Base-by-base conservation (phyloP, 75 land plant species). In the Sequoiadendron giganteum region DNA sequence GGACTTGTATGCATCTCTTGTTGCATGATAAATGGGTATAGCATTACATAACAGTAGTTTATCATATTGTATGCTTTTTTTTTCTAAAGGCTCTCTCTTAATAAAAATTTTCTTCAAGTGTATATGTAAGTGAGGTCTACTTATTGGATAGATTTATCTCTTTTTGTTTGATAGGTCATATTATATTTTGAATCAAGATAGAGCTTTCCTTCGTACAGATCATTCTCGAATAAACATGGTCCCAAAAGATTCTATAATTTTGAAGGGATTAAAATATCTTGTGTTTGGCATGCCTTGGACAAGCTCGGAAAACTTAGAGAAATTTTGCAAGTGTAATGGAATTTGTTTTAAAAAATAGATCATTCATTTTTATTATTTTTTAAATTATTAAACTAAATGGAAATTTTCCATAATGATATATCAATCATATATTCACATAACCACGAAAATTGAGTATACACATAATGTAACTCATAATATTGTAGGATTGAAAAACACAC, bases 141-240 rank as follows among this genome's bases (percentile, higher is more conserved):
- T 73, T 21, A 73, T 32, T 73, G 77, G 77, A 73, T 73, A 32
- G 77, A 32, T 32, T 73, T 73, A 14, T 7, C 73, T 86, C 49
- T 52, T 47, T 25, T 65, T 88, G 48, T 82, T 91, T 85, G 85
- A 55, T 90, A 98, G 99, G 94, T 96, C 99, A 83, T 93, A 98
- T 85, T 98, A 94, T 90, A 92, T 98, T 86, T 87, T 98, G 90
- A 98, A 95, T 91, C 98, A 98, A 89, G 97, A n/a, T n/a, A 95
- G 3, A 96, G 97, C 85, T 89, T 98, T 88, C 95, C 99, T 72
- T 91, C 99, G n/a, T 98, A 96, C 76, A 92, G 91, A 86, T 94
- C 98, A 34, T 98, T 98, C 90, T 95, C 96, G 65, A 96, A 95
- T 86, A 98, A 95, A 89, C 99, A 98, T 90, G 97, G 98, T 88